Evolutionary conservation across 192 early-diverging fungal species (phyloP), one percentile per base, ranked within the genome.

Genomic region (Coemansia sp.): DNA sequence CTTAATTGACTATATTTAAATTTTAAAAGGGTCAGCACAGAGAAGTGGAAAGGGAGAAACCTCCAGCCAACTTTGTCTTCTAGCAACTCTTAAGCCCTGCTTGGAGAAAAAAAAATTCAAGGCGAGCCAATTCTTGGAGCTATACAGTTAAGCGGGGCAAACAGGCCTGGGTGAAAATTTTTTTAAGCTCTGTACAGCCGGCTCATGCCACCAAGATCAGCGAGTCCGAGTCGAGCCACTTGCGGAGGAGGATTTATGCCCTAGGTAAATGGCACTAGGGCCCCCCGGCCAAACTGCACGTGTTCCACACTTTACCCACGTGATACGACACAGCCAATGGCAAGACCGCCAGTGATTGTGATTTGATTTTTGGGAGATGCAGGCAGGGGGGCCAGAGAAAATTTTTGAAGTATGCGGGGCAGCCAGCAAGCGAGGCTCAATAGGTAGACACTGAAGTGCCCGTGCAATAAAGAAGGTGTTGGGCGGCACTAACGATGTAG

Each of bases 31-130:
- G 74, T 76, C 71, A 76, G 79, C 69, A 73, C 79, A 70, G 72
- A 77, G 70, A 74, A 74, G 72, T 59, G 79, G 72, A 71, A 82
- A 77, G 74, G 74, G 74, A 72, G 79, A 71, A 66, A 64, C 71
- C 71, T 65, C 59, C 33, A 41, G 34, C 22, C 73, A 11, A 18
- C n/a, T 42, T 65, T 16, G 15, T 66, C 61, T 40, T 55, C 66
- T 27, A 43, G 36, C 66, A 24, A 66, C 52, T 70, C 71, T 77
- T 67, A 71, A 71, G 46, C 52, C 73, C 16, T 42, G 27, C 31
- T 29, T 43, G 42, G 24, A 15, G 20, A 57, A 66, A 71, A 71
- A 71, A 65, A 65, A 65, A 65, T 40, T 54, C 27, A 46, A 46
- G 18, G 18, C 47, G 47, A 51, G 47, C 47, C 47, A 51, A 1